Base-by-base conservation (phyloP, 108 stramenopile species). In the Fragilariopsis cylindrus region DNA sequence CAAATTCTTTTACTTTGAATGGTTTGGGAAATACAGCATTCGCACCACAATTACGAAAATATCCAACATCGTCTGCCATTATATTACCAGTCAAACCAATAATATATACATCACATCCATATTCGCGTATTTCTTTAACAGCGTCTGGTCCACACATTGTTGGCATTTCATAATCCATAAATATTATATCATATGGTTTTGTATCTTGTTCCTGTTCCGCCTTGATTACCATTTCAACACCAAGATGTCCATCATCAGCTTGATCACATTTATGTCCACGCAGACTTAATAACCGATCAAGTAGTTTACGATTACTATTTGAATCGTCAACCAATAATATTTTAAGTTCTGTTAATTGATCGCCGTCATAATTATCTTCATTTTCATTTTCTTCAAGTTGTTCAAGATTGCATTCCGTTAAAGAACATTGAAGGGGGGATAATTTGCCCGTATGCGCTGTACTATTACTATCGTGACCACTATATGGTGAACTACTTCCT, bases 41-140 rank as follows among this genome's bases (percentile, higher is more conserved):
- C 21, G 82, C 82, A 39, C 82, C 82, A 48, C 52, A 62, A 3
- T 68, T 40, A 11, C 41, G 16, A 71, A 80, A 83, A 60, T 72
- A 64, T 3, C 47, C 42, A 12, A 83, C 76, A 48, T 83, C 82
- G 12, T 83, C 82, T 45, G 55, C 47, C 40, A 83, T 64, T 7
- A 76, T 46, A 42, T 83, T 83, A 9, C 82, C 82, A 4, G 82
- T 80, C 11, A 83, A 52, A 7, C 82, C 82, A 41, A 83, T 47
- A 43, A 83, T 80, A 9, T 43, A 65, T n/a, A 52, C 71, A 30
- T 76, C 76, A 48, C 45, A 65, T 5, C 74, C 82, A 71, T 79
- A 16, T 13, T 52, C 18, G n/a, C 82, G 70, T 18, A 82, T 82
- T 41, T 57, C 7, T 3, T 16, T 13, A 13, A 48, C 65, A 12